Evolutionary conservation across 148 eudicot genomes (phyloP).

Genomic region (Cornus suecica): DNA sequence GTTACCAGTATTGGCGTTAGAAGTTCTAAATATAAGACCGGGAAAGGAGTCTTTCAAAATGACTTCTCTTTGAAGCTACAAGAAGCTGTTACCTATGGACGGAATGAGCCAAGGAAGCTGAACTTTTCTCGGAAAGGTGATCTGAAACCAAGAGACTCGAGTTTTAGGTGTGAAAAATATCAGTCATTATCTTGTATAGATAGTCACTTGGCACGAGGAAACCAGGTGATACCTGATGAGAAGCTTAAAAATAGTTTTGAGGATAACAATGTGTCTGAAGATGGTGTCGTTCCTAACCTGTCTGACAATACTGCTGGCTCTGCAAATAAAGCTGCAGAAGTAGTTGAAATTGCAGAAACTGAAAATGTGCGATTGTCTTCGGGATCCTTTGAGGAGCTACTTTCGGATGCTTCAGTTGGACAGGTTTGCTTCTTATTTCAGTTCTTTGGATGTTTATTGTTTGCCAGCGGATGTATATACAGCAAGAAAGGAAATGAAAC

Average conservation of each 20-base stretch:
- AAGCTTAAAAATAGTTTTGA: conserved; percentile 11
- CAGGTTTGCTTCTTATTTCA: conserved; percentile 22
- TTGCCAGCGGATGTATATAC: neutral
- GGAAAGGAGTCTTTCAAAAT: conserved; percentile 15
- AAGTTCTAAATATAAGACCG: conserved; percentile 29
- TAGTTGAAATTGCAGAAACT: conserved; percentile 15
- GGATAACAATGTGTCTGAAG: conserved; percentile 18
- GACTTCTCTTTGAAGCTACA: conserved; percentile 17
- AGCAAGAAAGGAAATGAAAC: neutral
- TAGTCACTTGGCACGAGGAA: conserved; percentile 11
- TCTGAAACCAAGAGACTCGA: neutral
- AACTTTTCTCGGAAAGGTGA: neutral
- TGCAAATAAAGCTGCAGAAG: conserved; percentile 3
- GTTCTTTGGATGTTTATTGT: neutral
- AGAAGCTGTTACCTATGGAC: neutral
- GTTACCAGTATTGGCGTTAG: conserved; percentile 11
- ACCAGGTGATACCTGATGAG: conserved; percentile 8
- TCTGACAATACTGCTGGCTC: neutral
- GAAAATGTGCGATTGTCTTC: conserved; percentile 1
- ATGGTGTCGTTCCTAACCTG: neutral
- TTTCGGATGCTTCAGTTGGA: conserved; percentile 21
- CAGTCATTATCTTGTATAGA: neutral
- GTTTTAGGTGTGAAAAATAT: conserved; percentile 1
- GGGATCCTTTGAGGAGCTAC: conserved; percentile 14
- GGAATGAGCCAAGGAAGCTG: neutral